Conservation (phyloP, 768 basidiomycete species). For the Russula griseocarnosa region DNA sequence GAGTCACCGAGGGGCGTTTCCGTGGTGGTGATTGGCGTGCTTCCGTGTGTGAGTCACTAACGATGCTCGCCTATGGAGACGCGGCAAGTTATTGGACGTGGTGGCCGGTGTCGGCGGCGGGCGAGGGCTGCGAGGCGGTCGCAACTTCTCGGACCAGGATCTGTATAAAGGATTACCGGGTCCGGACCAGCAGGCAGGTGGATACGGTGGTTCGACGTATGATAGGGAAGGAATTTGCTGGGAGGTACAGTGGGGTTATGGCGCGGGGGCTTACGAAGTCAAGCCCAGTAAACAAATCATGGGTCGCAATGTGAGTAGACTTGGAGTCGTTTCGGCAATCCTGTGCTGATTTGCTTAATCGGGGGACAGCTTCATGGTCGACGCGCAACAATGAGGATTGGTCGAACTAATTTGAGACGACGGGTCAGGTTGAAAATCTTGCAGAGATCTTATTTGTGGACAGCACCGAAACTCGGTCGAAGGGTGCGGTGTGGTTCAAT, state of each 20-base stretch:
- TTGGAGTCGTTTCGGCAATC: background rate
- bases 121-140: no score
- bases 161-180: constrained; percentile 92
- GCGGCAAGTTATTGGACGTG: constrained; percentile 57
- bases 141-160: constrained; percentile 83
- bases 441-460: constrained; percentile 39
- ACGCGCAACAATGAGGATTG: constrained; percentile 98
- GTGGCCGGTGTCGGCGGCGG: no score
- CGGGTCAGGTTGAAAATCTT: constrained; percentile 87
- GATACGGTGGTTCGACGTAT: constrained; percentile 37
- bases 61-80: constrained; percentile 50
- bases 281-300: constrained; percentile 94
- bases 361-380: constrained; percentile 96
- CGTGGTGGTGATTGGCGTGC: constrained; percentile 38
- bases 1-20: constrained; percentile 54
- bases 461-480: no score
- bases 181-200: constrained; percentile 61
- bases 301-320: constrained; percentile 86
- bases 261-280: constrained; percentile 48
- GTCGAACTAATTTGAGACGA: constrained; percentile 98
- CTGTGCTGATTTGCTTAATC: background rate
- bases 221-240: constrained; percentile 38
- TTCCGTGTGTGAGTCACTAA: constrained; percentile 46
- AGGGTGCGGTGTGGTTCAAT: constrained; percentile 97
- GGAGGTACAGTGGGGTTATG: constrained; percentile 24